These are phyloP conservation scores for Trichoderma afroharzianum DNA, from an alignment of 2,329 filamentous ascomycete genomes.

Conservation along the genomic window DNA sequence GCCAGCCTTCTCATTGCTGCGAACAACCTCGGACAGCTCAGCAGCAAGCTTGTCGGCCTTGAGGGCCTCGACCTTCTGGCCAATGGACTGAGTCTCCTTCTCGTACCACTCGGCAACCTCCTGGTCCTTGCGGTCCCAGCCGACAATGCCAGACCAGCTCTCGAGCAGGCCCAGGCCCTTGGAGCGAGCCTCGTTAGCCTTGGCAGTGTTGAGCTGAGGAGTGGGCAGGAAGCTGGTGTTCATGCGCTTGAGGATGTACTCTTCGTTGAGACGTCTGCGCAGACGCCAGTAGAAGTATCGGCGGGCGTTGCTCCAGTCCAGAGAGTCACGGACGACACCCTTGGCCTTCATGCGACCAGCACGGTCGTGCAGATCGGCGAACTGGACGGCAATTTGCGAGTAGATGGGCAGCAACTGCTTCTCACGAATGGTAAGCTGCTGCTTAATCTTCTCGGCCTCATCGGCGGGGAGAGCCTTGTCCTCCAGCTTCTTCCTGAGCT, in stretches of 20 bases:
- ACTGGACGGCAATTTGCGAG: constrained; percentile 91
- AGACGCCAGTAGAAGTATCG: constrained; percentile 99
- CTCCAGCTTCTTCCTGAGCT: constrained; percentile 74
- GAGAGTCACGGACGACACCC: constrained; percentile 78
- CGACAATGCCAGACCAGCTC: constrained; percentile 75
- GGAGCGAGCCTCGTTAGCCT: constrained; percentile 54
- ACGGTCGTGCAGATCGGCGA: constrained; percentile 94
- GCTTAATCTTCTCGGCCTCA: constrained; percentile 73
- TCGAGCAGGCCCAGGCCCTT: constrained; percentile 71
- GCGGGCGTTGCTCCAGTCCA: constrained; percentile 84
- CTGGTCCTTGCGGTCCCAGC: constrained; percentile 76
- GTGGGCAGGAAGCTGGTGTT: constrained; percentile 39
- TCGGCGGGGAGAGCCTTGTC: constrained; percentile 64
- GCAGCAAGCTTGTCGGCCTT: constrained; percentile 65
- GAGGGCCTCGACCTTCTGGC: constrained; percentile 78
- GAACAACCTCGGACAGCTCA: constrained; percentile 45
- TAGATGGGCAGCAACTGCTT: constrained; percentile 89
- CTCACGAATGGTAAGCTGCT: constrained; percentile 80
- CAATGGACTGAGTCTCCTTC: constrained; percentile 79
- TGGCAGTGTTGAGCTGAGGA: constrained; percentile 34
- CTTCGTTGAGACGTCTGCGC: constrained; percentile 92
- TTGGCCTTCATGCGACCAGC: constrained; percentile 98
- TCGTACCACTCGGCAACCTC: constrained; percentile 94
- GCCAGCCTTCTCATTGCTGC: constrained; percentile 58
- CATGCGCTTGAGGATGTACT: constrained; percentile 94